Percentiles rank a stretch among this genome's conserved stretches.
phyloP scores from a whole-genome alignment of 495 filamentous ascomycete genomes.

The Cercophora sp. region DNA sequence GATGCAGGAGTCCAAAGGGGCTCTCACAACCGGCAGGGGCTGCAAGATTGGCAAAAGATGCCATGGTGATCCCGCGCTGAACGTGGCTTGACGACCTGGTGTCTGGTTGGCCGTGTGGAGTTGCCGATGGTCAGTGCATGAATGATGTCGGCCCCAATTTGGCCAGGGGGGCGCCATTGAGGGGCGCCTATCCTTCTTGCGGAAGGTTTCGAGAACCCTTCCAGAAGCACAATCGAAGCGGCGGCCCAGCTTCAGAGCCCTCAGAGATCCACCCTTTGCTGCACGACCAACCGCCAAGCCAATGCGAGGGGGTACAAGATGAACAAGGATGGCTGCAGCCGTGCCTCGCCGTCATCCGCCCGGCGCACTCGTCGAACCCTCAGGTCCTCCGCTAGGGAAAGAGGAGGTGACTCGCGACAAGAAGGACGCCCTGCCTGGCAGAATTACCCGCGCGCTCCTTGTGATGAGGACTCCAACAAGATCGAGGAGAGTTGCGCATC shows the following conservation, averaged over 20 bases:
- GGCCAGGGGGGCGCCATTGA: slow-evolving; percentile 16
- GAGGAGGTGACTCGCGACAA: background rate
- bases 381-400: background rate
- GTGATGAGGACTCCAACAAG: no score
- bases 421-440: background rate
- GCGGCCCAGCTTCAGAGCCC: slow-evolving; percentile 10
- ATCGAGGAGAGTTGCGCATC: no score
- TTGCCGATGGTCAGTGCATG: slow-evolving; percentile 22
- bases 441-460: no score
- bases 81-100: slow-evolving; percentile 15
- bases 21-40: slow-evolving; percentile 7
- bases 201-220: slow-evolving; percentile 25
- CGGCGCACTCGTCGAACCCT: background rate
- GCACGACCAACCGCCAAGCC: slow-evolving; percentile 12
- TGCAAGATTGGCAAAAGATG: slow-evolving; percentile 9
- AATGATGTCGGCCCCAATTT: slow-evolving; percentile 13
- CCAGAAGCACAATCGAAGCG: slow-evolving; percentile 17
- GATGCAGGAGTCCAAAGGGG: slow-evolving; percentile 10
- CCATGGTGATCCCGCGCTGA: background rate
- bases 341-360: slow-evolving; percentile 4
- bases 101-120: slow-evolving; percentile 17
- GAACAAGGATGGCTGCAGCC: slow-evolving; percentile 5
- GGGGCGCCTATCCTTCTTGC: slow-evolving; percentile 4
- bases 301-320: slow-evolving; percentile 13
- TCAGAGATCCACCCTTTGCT: background rate